Evolutionary conservation across 768 basidiomycete species (phyloP).

Genomic region (Infundibulicybe gibba): DNA sequence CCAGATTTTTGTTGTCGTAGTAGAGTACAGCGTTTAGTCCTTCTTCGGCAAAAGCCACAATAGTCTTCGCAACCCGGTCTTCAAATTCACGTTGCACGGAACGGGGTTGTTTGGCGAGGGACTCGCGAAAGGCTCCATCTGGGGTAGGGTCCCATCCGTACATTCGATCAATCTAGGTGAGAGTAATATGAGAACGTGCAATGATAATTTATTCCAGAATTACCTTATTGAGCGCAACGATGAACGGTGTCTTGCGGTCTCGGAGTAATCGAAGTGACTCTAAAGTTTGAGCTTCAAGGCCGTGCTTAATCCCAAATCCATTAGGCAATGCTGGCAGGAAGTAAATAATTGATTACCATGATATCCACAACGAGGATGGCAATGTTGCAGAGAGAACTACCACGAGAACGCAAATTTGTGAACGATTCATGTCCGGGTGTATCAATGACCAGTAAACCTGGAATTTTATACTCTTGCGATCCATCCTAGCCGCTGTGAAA

Average conservation of each 20-base stretch:
- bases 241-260: conserved; percentile 96
- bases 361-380: conserved; percentile 99
- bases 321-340: not conserved
- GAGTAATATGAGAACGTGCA: conserved; percentile 3
- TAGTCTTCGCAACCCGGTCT: conserved; percentile 79
- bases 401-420: conserved; percentile 92
- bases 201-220: conserved; percentile 5
- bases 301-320: conserved; percentile 58
- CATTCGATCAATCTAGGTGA: conserved; percentile 86
- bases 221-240: conserved; percentile 97
- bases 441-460: conserved; percentile 93
- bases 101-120: conserved; percentile 75
- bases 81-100: conserved; percentile 90
- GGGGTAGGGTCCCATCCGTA: conserved; percentile 93
- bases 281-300: conserved; percentile 95
- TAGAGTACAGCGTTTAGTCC: conserved; percentile 93
- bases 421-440: conserved; percentile 99
- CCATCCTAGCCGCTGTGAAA: conserved; percentile 50
- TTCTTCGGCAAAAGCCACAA: conserved; percentile 95
- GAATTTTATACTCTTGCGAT: conserved; percentile 90
- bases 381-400: conserved; percentile 97
- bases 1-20: conserved; percentile 97
- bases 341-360: conserved; percentile 51
- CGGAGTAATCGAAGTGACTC: conserved; percentile 91
- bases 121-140: conserved; percentile 90